phyloP scores from a whole-genome alignment of 75 land plant species.

The Pinus taeda region DNA sequence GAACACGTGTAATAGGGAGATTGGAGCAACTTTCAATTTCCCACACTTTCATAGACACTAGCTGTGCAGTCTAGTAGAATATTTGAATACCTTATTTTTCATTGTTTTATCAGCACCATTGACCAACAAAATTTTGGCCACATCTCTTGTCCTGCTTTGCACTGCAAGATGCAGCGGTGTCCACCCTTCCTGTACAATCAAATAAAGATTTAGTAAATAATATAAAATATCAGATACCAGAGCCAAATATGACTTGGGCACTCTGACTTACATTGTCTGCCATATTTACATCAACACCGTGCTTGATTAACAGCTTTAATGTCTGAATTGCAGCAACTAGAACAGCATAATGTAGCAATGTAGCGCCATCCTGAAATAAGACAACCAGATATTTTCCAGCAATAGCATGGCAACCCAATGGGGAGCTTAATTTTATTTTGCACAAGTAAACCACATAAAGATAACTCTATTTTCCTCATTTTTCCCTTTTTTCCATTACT shows the following conservation, averaged over 20 bases:
- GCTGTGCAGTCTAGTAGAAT: neutral
- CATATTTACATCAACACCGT: slow-evolving; percentile 70
- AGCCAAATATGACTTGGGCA: neutral
- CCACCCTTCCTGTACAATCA: slow-evolving; percentile 35
- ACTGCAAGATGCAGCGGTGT: slow-evolving; percentile 94
- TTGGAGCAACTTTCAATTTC: neutral
- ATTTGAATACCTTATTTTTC: slow-evolving; percentile 54
- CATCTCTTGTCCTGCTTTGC: slow-evolving; percentile 63
- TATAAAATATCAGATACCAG: neutral
- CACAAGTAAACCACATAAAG: neutral
- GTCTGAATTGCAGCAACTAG: slow-evolving; percentile 72
- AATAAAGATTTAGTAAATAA: neutral
- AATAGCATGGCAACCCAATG: neutral
- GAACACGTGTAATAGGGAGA: no score
- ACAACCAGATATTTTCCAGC: neutral
- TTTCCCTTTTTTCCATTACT: neutral
- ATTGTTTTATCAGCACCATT: slow-evolving; percentile 80
- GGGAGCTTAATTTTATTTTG: neutral
- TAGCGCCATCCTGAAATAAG: slow-evolving; percentile 68
- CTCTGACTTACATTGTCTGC: slow-evolving; percentile 60
- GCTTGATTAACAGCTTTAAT: slow-evolving; percentile 67
- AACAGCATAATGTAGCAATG: slow-evolving; percentile 85
- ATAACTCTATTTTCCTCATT: neutral
- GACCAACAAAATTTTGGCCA: slow-evolving; percentile 65
- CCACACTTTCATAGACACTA: slow-evolving; percentile 3